These are phyloP conservation scores for Aspergillus baeticus DNA, from an alignment of 495 filamentous ascomycete genomes.

Conservation along the genomic window DNA sequence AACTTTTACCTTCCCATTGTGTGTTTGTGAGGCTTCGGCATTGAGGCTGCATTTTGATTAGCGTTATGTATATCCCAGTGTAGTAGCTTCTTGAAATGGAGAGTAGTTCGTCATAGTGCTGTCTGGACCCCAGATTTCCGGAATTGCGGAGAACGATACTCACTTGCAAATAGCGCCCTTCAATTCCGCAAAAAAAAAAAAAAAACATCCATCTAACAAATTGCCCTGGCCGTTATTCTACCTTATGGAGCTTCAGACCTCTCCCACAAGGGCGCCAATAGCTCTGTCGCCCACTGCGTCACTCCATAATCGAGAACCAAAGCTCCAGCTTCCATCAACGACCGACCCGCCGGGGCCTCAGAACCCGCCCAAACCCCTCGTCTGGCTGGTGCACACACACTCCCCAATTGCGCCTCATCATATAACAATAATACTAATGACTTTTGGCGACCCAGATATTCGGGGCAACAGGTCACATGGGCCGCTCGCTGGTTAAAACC, in stretches of 20 bases:
- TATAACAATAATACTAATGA: no score
- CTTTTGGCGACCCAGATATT: slow-evolving; percentile 64
- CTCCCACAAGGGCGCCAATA: slow-evolving; percentile 24
- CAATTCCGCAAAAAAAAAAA: not conserved
- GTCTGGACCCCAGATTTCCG: no score
- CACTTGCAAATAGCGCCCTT: no score
- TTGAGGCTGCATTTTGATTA: slow-evolving; percentile 8
- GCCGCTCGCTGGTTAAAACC: slow-evolving; percentile 80
- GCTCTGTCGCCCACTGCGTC: slow-evolving; percentile 27
- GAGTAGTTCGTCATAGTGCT: no score
- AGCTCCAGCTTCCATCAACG: slow-evolving; percentile 65
- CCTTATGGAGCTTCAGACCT: slow-evolving; percentile 34
- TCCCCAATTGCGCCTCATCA: not conserved
- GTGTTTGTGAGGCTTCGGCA: not conserved
- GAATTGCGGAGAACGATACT: no score
- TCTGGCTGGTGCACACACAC: slow-evolving; percentile 67
- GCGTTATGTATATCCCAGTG: slow-evolving; percentile 9
- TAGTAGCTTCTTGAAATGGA: not conserved
- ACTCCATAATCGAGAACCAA: slow-evolving; percentile 35
- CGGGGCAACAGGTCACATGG: slow-evolving; percentile 94
- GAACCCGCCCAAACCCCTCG: slow-evolving; percentile 68
- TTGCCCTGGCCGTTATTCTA: not conserved
- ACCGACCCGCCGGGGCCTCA: slow-evolving; percentile 76
- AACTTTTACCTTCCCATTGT: no score
- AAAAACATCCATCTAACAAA: not conserved